Evolutionary conservation across 352 stramenopile genomes (phyloP).

Genomic region (Salisapilia sapeloensis): DNA sequence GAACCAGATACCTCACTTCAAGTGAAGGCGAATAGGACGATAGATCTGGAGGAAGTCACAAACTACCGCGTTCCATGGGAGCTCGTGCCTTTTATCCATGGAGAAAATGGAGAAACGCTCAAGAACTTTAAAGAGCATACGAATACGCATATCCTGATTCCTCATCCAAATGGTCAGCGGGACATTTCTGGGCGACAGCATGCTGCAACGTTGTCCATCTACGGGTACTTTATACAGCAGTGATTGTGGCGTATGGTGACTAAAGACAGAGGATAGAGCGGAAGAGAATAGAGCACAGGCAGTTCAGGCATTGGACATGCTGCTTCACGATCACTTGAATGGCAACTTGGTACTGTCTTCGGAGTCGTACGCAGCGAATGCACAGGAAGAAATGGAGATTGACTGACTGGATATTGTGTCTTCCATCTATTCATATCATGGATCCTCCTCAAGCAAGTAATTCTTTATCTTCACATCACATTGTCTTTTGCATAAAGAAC

Average conservation of each 20-base stretch:
- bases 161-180: slow-evolving; percentile 2
- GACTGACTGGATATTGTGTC: too few species aligned
- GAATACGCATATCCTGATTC: slow-evolving; percentile 56
- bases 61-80: slow-evolving; percentile 51
- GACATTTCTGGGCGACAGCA: slow-evolving; percentile 3
- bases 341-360: too few species aligned
- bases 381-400: too few species aligned
- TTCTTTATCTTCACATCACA: too few species aligned
- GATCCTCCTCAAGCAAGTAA: too few species aligned
- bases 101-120: slow-evolving; percentile 50
- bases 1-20: slow-evolving; percentile 24
- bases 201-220: slow-evolving; percentile 48
- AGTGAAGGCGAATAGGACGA: slow-evolving; percentile 23
- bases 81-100: slow-evolving; percentile 50
- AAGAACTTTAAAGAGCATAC: slow-evolving; percentile 64
- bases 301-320: slow-evolving; percentile 1
- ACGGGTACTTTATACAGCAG: too few species aligned
- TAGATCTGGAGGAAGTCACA: slow-evolving; percentile 64
- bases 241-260: too few species aligned
- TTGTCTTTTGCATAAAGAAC: too few species aligned
- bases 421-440: too few species aligned
- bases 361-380: too few species aligned
- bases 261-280: too few species aligned
- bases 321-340: neutral
- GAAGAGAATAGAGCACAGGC: too few species aligned